Percentiles rank a stretch among this genome's conserved stretches.
phyloP scores from a whole-genome alignment of 2,329 filamentous ascomycete genomes.

The Hortaea sp. region DNA sequence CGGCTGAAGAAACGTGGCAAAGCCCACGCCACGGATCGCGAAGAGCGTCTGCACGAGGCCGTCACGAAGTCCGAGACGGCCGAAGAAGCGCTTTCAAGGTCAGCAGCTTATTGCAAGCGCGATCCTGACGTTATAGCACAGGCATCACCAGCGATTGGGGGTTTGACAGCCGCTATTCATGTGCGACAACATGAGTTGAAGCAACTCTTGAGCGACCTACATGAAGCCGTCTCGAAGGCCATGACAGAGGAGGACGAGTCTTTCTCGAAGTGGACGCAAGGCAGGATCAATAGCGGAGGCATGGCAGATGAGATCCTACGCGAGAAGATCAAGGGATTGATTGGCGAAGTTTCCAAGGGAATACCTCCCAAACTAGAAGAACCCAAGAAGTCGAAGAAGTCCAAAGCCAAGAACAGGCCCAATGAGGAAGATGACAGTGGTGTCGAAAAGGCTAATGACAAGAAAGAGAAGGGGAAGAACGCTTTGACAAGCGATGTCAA shows the following conservation, averaged over 20 bases:
- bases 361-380: neutral
- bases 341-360: neutral
- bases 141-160: neutral
- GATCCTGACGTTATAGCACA: neutral
- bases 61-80: constrained; percentile 36
- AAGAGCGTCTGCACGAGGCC: constrained; percentile 36
- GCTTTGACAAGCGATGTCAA: constrained; percentile 9
- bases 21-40: constrained; percentile 23
- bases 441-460: neutral
- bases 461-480: neutral
- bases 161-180: neutral
- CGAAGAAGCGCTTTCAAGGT: constrained; percentile 45
- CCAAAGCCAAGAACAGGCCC: neutral
- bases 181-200: neutral
- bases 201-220: neutral
- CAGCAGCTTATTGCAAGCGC: constrained; percentile 25
- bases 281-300: constrained; percentile 10
- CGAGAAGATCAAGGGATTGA: neutral
- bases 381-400: neutral
- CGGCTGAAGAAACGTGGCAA: constrained; percentile 31
- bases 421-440: neutral
- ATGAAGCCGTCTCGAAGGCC: neutral
- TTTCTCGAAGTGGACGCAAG: constrained; percentile 11
- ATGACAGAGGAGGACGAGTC: constrained; percentile 3
- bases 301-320: constrained; percentile 11